Conservation (phyloP, 164 flowering plant genomes). For the Tinospora cordifolia region DNA sequence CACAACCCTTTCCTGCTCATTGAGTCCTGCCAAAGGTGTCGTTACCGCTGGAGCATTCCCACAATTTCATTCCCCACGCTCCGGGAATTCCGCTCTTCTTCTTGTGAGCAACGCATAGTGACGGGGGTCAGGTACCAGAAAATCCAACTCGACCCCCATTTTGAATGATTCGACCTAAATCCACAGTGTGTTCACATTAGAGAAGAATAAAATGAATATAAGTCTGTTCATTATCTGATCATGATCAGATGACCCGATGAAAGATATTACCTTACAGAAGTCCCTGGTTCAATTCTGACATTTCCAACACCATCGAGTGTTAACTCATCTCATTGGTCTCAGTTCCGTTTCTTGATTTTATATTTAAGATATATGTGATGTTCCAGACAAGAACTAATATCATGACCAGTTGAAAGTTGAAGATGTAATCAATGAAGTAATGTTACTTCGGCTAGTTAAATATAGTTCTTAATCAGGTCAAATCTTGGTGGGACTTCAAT, state of each 20-base stretch:
- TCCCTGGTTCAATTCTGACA: neutral
- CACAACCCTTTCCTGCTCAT: neutral
- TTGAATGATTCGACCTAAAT: neutral
- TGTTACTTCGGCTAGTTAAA: neutral
- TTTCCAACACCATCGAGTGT: neutral
- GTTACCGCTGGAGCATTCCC: neutral
- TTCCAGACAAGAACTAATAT: neutral
- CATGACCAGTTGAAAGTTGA: neutral
- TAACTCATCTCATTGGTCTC: too few species aligned
- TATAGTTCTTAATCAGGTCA: conserved; percentile 1
- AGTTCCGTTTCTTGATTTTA: too few species aligned
- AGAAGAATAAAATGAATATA: neutral
- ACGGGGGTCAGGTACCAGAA: neutral
- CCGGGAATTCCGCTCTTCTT: neutral
- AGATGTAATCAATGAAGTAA: neutral
- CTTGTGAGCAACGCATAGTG: neutral
- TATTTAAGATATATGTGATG: neutral
- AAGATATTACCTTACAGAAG: neutral
- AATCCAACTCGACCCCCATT: too few species aligned
- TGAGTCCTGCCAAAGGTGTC: neutral
- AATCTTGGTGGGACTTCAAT: neutral
- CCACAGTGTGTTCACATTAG: neutral
- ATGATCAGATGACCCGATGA: neutral
- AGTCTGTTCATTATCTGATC: neutral
- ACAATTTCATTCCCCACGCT: neutral